phyloP scores from a whole-genome alignment of 768 basidiomycete species.

The Cystobasidium tubakii region DNA sequence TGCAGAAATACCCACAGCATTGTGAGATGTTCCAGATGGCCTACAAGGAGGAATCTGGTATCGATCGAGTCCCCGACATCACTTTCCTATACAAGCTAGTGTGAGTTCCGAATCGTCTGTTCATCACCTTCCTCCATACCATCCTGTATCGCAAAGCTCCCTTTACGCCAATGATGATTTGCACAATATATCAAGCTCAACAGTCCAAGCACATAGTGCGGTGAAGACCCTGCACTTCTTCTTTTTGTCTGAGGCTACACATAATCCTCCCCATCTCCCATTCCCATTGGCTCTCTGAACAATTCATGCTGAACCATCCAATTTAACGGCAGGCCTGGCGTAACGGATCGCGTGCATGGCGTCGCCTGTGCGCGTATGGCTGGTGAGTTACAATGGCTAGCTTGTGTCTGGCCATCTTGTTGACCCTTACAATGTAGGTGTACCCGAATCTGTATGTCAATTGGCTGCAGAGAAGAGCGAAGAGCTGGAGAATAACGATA shows the following conservation, averaged over 20 bases:
- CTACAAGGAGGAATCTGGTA: slow-evolving; percentile 44
- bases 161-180: slow-evolving; percentile 32
- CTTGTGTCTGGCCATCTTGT: neutral
- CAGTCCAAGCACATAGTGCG: slow-evolving; percentile 25
- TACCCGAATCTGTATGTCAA: slow-evolving; percentile 17
- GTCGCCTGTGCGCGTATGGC: slow-evolving; percentile 31
- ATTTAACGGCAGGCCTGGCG: neutral
- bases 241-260: slow-evolving; percentile 32
- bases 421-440: neutral
- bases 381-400: neutral
- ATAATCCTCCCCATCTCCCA: neutral
- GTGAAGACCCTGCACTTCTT: slow-evolving; percentile 30
- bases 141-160: neutral
- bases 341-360: slow-evolving; percentile 32
- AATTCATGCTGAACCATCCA: neutral
- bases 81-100: slow-evolving; percentile 78
- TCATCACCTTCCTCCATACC: neutral
- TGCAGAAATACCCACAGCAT: slow-evolving; percentile 22
- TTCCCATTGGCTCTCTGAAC: neutral
- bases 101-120: neutral
- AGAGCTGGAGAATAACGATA: slow-evolving; percentile 17
- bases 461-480: slow-evolving; percentile 29
- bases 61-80: slow-evolving; percentile 57
- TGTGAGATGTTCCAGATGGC: slow-evolving; percentile 42
- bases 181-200: slow-evolving; percentile 38